A percentile compares a stretch with the other conserved stretches of the same genome.
Evolutionary conservation across 306 rosid species (phyloP).

Genomic region (Pachyrhizus erosus): DNA sequence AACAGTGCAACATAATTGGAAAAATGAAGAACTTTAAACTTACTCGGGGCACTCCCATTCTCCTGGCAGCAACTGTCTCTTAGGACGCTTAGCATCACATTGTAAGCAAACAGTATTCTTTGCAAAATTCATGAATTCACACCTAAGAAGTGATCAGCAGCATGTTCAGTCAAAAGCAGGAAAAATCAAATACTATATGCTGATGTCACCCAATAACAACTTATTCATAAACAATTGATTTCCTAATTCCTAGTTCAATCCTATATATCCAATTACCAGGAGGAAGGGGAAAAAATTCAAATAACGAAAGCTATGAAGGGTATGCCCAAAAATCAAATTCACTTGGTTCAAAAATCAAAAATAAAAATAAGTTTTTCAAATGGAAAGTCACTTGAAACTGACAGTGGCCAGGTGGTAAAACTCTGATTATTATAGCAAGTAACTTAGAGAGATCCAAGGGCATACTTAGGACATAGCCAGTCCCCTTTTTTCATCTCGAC

Average conservation of each 20-base stretch:
- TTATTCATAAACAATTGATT: constrained; percentile 14
- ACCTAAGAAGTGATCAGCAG: constrained; percentile 66
- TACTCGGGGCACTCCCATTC: constrained; percentile 99
- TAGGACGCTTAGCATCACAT: constrained; percentile 98
- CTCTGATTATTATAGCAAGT: constrained; percentile 15
- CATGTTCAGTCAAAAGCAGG: constrained; percentile 39
- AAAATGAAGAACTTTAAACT: constrained; percentile 50
- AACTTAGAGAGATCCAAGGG: constrained; percentile 32
- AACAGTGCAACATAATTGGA: constrained; percentile 15
- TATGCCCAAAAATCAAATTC: constrained; percentile 30
- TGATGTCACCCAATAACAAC: constrained; percentile 17
- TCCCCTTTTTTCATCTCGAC: constrained; percentile 98
- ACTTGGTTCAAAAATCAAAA: constrained; percentile 1
- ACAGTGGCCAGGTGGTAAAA: constrained; percentile 35
- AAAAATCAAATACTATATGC: constrained; percentile 28
- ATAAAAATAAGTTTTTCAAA: not conserved
- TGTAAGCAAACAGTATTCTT: constrained; percentile 87
- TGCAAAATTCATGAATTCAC: constrained; percentile 98
- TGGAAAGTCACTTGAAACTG: constrained; percentile 34
- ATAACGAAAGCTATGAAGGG: not conserved
- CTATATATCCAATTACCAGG: constrained; percentile 21
- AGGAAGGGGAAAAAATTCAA: not conserved
- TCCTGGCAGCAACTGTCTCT: constrained; percentile 96
- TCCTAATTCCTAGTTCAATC: constrained; percentile 17
- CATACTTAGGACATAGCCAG: constrained; percentile 99